Base-by-base conservation (phyloP, 2,329 filamentous ascomycete species). In the Cercospora citrullina region DNA sequence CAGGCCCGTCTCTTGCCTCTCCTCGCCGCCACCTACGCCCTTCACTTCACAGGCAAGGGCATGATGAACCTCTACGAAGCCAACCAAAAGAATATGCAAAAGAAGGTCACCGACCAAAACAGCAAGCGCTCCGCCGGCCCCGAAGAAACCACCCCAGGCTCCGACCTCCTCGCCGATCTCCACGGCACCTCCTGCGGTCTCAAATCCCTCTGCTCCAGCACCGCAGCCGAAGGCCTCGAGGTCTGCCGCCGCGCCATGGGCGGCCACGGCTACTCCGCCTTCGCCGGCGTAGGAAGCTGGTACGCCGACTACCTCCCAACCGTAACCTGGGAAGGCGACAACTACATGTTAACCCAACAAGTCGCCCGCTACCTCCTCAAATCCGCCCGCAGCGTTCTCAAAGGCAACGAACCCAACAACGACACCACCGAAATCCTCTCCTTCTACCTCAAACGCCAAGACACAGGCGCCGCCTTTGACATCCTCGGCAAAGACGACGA, bases 331-430 rank as follows among this genome's bases (percentile, higher is more conserved):
- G 91, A 93, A 77, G 91, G 91, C 55, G 91, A 92, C 81, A 92
- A 92, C 82, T 93, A 91, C 82, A 92, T 93, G 90, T 83, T 93
- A 68, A 91, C 90, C 9, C 91, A 93, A 78, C 91, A 93, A 80
- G 90, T 93, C 2, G 89, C 89, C 2, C 86, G 90, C 67, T 93
- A 93, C 75, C 86, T 93, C 57, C 85, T 93, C 71, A 93, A 93
- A 84, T 88, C 90, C 3, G 90, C 90, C 0, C 88, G 91, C 51
- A 84, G 87, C 1, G 90, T 93, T 0, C 80, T 92, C n/a, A 82
- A 85, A 14, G 88, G 87, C 71, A 86, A 89, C 69, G 84, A 86
- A 67, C 81, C 89, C 57, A 84, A 84, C 72, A 91, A 92, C 76
- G 89, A 91, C 79, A 92, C 89, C 3, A 87, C 87, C 3, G 83